Conservation (phyloP, 148 eudicot species). For the Suaeda aralocaspica region DNA sequence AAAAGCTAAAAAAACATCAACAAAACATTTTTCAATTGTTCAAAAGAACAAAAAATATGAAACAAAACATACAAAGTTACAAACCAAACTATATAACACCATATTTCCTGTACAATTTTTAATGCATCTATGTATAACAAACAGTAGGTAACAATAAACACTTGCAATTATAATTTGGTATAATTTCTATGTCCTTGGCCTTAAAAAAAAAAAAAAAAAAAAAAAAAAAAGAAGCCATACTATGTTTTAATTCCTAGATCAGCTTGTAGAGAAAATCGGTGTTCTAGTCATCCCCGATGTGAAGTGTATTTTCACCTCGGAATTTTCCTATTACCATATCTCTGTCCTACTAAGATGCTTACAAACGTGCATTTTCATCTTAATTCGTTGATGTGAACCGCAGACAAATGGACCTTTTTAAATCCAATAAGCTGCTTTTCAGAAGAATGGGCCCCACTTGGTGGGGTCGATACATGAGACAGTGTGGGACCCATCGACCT, state of each 20-base stretch:
- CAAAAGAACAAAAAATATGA: constrained; percentile 7
- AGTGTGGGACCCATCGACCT: constrained; percentile 59
- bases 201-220: no score
- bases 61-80: background rate
- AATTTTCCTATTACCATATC: constrained; percentile 57
- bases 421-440: constrained; percentile 57
- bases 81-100: constrained; percentile 6
- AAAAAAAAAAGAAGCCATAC: no score
- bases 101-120: constrained; percentile 3
- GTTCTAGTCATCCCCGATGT: constrained; percentile 81
- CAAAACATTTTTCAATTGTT: background rate
- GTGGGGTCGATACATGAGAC: constrained; percentile 57
- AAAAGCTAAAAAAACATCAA: no score
- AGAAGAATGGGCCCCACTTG: constrained; percentile 28
- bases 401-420: constrained; percentile 58
- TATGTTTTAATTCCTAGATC: constrained; percentile 6
- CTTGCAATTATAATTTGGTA: background rate
- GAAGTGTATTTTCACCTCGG: constrained; percentile 66
- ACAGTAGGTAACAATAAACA: background rate
- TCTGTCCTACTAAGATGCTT: constrained; percentile 66
- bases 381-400: constrained; percentile 42
- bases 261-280: constrained; percentile 43
- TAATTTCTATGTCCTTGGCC: constrained; percentile 1
- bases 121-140: constrained; percentile 5
- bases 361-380: constrained; percentile 46